Percentiles rank a stretch among this genome's conserved stretches.
Conservation (phyloP, 768 basidiomycete species). For the Leccinum arenicola region DNA sequence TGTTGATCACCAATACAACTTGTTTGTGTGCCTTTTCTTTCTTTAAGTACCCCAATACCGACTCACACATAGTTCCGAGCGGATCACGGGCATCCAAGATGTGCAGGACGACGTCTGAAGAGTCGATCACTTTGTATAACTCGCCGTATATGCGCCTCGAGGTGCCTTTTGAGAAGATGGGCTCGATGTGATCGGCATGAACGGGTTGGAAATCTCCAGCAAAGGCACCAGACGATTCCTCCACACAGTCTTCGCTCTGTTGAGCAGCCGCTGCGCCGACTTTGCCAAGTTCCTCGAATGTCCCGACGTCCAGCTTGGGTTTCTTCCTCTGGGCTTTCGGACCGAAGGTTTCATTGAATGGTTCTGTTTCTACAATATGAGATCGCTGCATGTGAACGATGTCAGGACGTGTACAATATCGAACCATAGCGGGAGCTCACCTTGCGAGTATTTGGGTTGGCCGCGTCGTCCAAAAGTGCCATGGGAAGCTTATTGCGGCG, state of each 20-base stretch:
- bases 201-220: constrained; percentile 48
- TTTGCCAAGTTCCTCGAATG: constrained; percentile 86
- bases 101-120: constrained; percentile 94
- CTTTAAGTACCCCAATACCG: constrained; percentile 85
- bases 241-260: constrained; percentile 36
- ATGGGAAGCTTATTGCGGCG: constrained; percentile 96
- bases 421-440: constrained; percentile 33
- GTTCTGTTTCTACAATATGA: constrained; percentile 95
- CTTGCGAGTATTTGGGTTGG: constrained; percentile 77
- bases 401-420: background rate
- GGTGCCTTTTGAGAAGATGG: constrained; percentile 93
- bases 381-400: constrained; percentile 53
- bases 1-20: constrained; percentile 94
- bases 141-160: constrained; percentile 96
- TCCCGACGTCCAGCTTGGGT: constrained; percentile 83
- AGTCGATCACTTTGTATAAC: constrained; percentile 98
- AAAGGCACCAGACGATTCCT: constrained; percentile 44
- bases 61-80: constrained; percentile 91
- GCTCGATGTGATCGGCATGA: constrained; percentile 81
- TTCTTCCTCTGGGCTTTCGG: constrained; percentile 93
- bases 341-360: constrained; percentile 92
- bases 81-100: constrained; percentile 96
- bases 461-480: constrained; percentile 89
- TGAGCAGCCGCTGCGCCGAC: constrained; percentile 56
- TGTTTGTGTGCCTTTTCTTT: constrained; percentile 99